Evolutionary conservation across 2,329 filamentous ascomycete genomes (phyloP), one percentile per base, ranked within the genome.

Genomic region (Paecilomyces fulvus): DNA sequence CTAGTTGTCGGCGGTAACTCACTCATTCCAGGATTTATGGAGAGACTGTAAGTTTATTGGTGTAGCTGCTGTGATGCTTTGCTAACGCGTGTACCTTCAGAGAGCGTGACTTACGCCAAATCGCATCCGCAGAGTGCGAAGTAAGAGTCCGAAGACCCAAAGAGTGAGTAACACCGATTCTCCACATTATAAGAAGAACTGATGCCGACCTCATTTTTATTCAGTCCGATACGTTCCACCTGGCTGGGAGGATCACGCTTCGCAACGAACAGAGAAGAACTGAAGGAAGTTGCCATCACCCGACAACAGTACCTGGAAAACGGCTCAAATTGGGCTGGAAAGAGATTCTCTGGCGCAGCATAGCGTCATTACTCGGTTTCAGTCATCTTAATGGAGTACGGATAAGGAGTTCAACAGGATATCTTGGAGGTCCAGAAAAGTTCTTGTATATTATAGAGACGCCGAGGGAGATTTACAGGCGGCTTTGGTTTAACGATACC

Each of bases 251-350:
- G 86, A n/a, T 88, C 88, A 21, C 82, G 84, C 57, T 77, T 96
- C 56, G 90, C 90, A 0, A 82, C 76, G 53, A 85, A 92, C 64
- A 78, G 79, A 48, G 80, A 88, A 43, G 77, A 78, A 53, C 61
- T 95, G 53, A 80, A 85, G 58, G 80, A 80, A 52, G 73, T 91
- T 11, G 81, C 84, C 1, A 88, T 96, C n/a, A 94, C 89, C 0
- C 90, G 89, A 68, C 82, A 88, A 59, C 90, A 99, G 68, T 99
- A 99, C 70, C 84, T 94, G 53, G 94, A 99, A 71, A 75, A 91
- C 67, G 94, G 94, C 8, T 83, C 82, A 55, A 77, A 76, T 1
- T 92, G 89, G 89, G 80, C 89, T 23, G 84, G 83, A 28, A 85
- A 84, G 65, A 89, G 83, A 67, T 94, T 95, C 68, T 77, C 76